phyloP scores from a whole-genome alignment of 139 green algal species.

The Chlamydomonas applanata region DNA sequence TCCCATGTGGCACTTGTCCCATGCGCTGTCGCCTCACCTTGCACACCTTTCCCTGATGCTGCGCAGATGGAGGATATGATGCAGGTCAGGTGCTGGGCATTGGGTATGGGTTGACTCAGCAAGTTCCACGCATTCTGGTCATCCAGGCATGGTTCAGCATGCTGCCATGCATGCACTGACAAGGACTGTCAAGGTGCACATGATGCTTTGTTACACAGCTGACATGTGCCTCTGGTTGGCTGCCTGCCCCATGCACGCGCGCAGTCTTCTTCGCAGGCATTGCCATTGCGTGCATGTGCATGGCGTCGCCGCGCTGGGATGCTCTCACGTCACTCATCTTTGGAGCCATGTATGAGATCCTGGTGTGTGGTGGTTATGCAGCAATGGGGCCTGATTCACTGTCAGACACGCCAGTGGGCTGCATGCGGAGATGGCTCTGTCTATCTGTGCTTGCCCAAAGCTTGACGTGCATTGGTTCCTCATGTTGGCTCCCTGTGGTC shows the following conservation, averaged over 20 bases:
- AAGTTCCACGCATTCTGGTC: too few relatives aligned
- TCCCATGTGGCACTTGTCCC: background rate
- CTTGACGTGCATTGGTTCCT: too few relatives aligned
- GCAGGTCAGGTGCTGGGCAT: too few relatives aligned
- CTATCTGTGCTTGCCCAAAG: too few relatives aligned
- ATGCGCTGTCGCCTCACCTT: background rate
- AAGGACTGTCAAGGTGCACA: background rate
- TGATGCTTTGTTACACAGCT: too few relatives aligned
- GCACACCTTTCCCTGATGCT: background rate
- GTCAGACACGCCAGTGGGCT: too few relatives aligned
- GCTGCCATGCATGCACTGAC: background rate
- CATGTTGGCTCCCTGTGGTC: too few relatives aligned
- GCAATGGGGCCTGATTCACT: too few relatives aligned
- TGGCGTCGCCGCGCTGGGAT: slow-evolving; percentile 29
- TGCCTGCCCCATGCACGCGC: slow-evolving; percentile 5
- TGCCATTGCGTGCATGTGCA: slow-evolving; percentile 23
- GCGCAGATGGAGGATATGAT: slow-evolving; percentile 4
- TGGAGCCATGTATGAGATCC: slow-evolving; percentile 27
- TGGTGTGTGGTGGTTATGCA: too few relatives aligned
- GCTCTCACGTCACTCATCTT: slow-evolving; percentile 25
- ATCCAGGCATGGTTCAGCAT: background rate
- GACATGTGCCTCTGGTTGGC: background rate
- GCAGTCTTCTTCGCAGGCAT: slow-evolving; percentile 34
- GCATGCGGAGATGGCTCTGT: too few relatives aligned
- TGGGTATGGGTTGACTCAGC: too few relatives aligned